Conservation (phyloP, 139 green algal species). For the Auxenochlorella pyrenoidosa region DNA sequence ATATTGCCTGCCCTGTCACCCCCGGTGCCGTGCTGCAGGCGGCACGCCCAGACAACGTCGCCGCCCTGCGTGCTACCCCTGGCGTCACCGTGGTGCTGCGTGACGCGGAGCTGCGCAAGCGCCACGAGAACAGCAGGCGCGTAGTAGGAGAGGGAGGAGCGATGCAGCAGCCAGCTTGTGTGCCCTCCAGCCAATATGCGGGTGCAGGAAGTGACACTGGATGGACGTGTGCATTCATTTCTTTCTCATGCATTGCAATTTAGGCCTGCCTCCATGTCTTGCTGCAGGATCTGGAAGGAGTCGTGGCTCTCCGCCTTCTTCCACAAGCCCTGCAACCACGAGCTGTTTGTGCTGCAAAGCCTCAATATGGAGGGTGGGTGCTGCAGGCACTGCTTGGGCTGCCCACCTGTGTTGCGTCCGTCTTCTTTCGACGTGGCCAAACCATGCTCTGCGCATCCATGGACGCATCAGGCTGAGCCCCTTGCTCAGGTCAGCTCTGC, state of each 20-base stretch:
- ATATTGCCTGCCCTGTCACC: background rate
- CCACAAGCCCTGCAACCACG: constrained; percentile 91
- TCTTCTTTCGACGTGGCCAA: too few relatives aligned
- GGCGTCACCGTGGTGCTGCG: constrained; percentile 61
- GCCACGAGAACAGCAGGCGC: constrained; percentile 49
- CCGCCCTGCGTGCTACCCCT: constrained; percentile 37
- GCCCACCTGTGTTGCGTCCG: background rate
- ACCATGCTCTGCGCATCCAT: background rate
- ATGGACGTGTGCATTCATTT: too few relatives aligned
- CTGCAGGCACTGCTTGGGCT: background rate
- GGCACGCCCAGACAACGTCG: constrained; percentile 12
- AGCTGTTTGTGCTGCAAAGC: constrained; percentile 86
- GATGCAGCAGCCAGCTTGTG: background rate
- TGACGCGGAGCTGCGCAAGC: constrained; percentile 54
- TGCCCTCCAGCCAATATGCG: background rate
- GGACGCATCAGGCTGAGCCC: background rate
- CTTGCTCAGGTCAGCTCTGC: background rate
- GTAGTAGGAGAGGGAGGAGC: too few relatives aligned
- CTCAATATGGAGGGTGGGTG: constrained; percentile 85
- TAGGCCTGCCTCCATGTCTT: too few relatives aligned
- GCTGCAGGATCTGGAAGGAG: constrained; percentile 84
- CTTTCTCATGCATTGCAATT: too few relatives aligned
- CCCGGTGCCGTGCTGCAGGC: constrained; percentile 31
- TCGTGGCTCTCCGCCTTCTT: constrained; percentile 86
- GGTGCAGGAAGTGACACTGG: background rate